Base-by-base conservation (phyloP, 2,329 filamentous ascomycete genomes). In the Ascochyta fabae region DNA sequence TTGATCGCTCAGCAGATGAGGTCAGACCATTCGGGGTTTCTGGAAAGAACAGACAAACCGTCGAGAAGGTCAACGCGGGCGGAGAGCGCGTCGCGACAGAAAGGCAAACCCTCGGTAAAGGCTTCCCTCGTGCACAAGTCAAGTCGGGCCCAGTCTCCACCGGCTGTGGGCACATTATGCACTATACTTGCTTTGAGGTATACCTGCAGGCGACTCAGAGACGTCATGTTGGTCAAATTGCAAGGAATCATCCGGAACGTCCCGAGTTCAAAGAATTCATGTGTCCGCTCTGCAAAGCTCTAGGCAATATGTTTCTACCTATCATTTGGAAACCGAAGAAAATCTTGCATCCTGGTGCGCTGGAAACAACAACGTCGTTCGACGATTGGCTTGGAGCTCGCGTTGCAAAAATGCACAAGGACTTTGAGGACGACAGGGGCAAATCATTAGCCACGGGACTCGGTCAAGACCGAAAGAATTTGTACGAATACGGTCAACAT, bases 151-250 rank as follows among this genome's bases (percentile, higher is more conserved):
- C 94, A 0, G 89, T 98, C 1, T 91, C 93, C 10, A 91, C 90
- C 33, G 92, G 94, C 9, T 99, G 95, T 75, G 95, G 95, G 3
- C 95, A 99, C 74, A 96, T 99, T 69, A 99, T 99, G 95, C 95
- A 99, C 75, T 98, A 91, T 73, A 87, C 86, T 64, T 99, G 95
- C 77, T 99, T 99, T 71, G 92, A 97, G 68, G 86, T 90, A 36
- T 99, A 98, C 70, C 89, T 91, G 62, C 86, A 90, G 41, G 92
- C 94, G 4, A 96, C 92, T 0, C 83, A 88, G 48, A 85, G 93
- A 57, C 86, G 95, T 35, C 96, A 99, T 71, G 86, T 85, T 19
- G 91, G 95, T 67, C 95, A 99, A 73, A 96, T 99, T 74, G 93
- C 95, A 7, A 86, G 95, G 13, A 91, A 96, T 66, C 95, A 98